Evolutionary conservation across 1,284 basidiomycete species (phyloP), one percentile per base, ranked within the genome.

Genomic region (Sanghuangporus baumii): DNA sequence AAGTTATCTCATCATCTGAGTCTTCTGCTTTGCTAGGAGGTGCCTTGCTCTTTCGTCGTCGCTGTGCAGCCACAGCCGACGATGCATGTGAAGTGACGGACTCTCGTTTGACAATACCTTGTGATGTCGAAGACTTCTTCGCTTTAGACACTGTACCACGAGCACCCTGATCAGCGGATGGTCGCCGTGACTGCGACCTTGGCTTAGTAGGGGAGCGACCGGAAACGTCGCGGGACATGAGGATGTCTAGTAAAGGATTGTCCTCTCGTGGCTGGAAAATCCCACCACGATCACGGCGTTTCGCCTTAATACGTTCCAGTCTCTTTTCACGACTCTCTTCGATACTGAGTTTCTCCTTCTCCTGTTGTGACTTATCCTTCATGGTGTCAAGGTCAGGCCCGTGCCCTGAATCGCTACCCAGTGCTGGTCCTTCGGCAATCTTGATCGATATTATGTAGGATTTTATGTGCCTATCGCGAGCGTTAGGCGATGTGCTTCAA

Each of bases 131-230:
- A n/a, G 37, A 43, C 16, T 54, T 47, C 11, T 14, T 36, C 7
- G 16, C 5, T 14, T 34, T 54, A 18, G 31, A 36, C 20, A 3
- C n/a, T 6, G 7, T 46, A 18, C 16, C 43, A 5, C 43, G 43
- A 7, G 43, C 16, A 7, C 1, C 20, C 3, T 7, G 37, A n/a
- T 7, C 16, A 37, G 20, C 40, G 16, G 52, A 31, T 46, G 51
- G 43, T 11, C 5, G 40, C 14, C n/a, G 60, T 26, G 18, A 37
- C 60, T 62, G 55, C 57, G 47, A 57, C 50, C 63, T 46, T n/a
- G 55, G 50, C 61, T 77, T 77, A 20, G 69, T 66, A 1, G 78
- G 78, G 0, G 78, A 79, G 62, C 79, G 76, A 14, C 78, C 78
- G 52, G 77, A 74, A 2, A 80, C 71, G 12, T 75, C 73, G 12